Evolutionary conservation across 2,329 filamentous ascomycete genomes (phyloP).

Genomic region (Ophiostoma sp.): DNA sequence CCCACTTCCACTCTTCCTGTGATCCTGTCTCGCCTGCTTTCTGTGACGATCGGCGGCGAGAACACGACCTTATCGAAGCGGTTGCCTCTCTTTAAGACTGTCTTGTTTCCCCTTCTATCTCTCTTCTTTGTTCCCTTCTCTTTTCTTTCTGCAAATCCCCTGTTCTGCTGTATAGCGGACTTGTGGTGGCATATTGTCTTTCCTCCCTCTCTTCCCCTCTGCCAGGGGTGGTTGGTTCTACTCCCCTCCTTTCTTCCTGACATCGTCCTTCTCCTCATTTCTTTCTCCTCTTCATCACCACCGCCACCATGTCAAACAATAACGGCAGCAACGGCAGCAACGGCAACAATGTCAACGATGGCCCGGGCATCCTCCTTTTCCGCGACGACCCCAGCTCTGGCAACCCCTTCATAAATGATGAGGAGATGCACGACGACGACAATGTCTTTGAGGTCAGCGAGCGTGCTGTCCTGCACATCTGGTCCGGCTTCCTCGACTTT

Average conservation of each 20-base stretch:
- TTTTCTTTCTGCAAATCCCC: background rate
- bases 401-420: constrained; percentile 42
- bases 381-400: constrained; percentile 32
- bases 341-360: constrained; percentile 2
- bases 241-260: background rate
- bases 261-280: background rate
- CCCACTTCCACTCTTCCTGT: constrained; percentile 8
- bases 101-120: background rate
- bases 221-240: background rate
- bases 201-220: background rate
- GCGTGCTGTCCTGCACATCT: constrained; percentile 51
- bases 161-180: constrained; percentile 1
- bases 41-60: constrained; percentile 3
- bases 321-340: background rate
- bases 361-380: constrained; percentile 26
- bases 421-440: constrained; percentile 41
- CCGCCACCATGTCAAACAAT: constrained; percentile 19
- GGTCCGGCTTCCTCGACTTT: constrained; percentile 69
- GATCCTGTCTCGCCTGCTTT: background rate
- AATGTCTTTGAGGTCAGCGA: constrained; percentile 45
- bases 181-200: background rate
- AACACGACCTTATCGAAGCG: background rate
- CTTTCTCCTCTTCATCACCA: background rate
- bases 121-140: background rate
- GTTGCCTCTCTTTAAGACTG: background rate